Evolutionary conservation across 2,329 filamentous ascomycete species (phyloP).

Genomic region (Pezizomycotina sp.): DNA sequence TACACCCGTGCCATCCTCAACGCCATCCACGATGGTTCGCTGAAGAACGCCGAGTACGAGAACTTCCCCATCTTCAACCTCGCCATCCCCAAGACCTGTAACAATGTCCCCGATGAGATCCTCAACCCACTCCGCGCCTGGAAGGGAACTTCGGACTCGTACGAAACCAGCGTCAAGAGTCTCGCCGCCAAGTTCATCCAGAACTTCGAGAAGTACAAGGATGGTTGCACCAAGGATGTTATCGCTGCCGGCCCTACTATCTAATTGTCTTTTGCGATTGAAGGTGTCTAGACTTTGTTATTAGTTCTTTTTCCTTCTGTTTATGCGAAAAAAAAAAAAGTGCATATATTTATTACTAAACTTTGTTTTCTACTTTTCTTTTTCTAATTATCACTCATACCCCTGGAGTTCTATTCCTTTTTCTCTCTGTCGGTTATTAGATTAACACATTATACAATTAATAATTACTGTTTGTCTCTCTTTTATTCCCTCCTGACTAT

Average conservation of each 20-base stretch:
- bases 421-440: slow-evolving; percentile 14
- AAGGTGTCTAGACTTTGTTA: no score
- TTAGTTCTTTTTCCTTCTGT: slow-evolving; percentile 5
- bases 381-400: slow-evolving; percentile 13
- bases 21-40: slow-evolving; percentile 91
- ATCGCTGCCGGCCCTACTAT: slow-evolving; percentile 45
- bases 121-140: slow-evolving; percentile 90
- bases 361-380: slow-evolving; percentile 15
- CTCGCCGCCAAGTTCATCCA: slow-evolving; percentile 78
- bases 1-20: slow-evolving; percentile 98
- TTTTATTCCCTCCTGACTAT: no score
- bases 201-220: slow-evolving; percentile 94
- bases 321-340: slow-evolving; percentile 19
- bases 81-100: slow-evolving; percentile 79
- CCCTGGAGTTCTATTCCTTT: slow-evolving; percentile 11
- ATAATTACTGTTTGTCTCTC: slow-evolving; percentile 3
- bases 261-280: slow-evolving; percentile 9
- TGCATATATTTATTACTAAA: slow-evolving; percentile 18
- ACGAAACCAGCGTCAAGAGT: slow-evolving; percentile 77
- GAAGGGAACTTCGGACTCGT: slow-evolving; percentile 62
- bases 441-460: slow-evolving; percentile 6
- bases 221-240: slow-evolving; percentile 65
- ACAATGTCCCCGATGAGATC: slow-evolving; percentile 73
- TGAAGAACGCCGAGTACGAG: slow-evolving; percentile 85
- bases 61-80: slow-evolving; percentile 95